These are phyloP conservation scores for Claviceps paspali DNA, from an alignment of 2,329 filamentous ascomycete species.

Conservation along the genomic window DNA sequence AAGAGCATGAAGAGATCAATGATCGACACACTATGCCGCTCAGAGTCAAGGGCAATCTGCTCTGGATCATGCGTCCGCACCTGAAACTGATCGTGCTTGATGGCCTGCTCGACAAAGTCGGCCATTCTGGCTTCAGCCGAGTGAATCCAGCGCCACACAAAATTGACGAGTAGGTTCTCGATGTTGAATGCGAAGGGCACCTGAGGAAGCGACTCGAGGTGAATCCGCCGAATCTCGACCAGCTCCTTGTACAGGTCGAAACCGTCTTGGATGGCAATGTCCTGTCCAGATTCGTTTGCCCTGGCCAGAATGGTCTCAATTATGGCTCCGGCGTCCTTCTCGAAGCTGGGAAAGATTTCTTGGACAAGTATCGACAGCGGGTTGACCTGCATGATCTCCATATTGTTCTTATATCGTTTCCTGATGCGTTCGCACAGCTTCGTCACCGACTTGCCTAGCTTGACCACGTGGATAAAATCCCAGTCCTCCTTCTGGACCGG, in stretches of 20 bases:
- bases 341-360: constrained; percentile 78
- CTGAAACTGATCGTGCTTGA: constrained; percentile 78
- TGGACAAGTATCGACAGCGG: constrained; percentile 57
- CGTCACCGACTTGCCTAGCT: constrained; percentile 72
- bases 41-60: constrained; percentile 54
- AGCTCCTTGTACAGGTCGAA: constrained; percentile 88
- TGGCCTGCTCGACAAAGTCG: constrained; percentile 75
- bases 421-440: constrained; percentile 78
- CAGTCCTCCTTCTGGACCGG: constrained; percentile 68
- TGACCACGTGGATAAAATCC: constrained; percentile 83
- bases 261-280: constrained; percentile 79
- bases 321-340: constrained; percentile 75
- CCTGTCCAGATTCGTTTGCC: constrained; percentile 51
- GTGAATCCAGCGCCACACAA: constrained; percentile 91
- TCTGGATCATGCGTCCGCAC: constrained; percentile 51
- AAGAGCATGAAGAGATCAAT: constrained; percentile 91
- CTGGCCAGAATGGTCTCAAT: constrained; percentile 66
- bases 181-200: constrained; percentile 74
- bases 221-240: constrained; percentile 68
- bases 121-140: constrained; percentile 66
- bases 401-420: constrained; percentile 80
- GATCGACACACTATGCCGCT: constrained; percentile 83
- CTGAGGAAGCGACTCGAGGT: constrained; percentile 57
- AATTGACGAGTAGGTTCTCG: constrained; percentile 72
- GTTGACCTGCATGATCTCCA: constrained; percentile 65